These are phyloP conservation scores for Saturnispora silvae DNA, from an alignment of 805 yeast genomes.

Conservation along the genomic window DNA sequence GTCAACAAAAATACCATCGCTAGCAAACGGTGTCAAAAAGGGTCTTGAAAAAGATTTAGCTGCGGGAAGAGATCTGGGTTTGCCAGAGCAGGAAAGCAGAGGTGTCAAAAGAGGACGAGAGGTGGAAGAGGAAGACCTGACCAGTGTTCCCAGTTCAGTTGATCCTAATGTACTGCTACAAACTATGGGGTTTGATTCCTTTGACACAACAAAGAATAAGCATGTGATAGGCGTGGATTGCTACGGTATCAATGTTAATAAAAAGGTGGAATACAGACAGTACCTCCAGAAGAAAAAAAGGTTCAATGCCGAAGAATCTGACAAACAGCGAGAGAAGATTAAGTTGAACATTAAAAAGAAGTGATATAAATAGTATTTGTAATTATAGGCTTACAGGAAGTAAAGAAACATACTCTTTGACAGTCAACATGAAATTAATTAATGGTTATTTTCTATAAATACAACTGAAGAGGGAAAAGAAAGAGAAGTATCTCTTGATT, in stretches of 20 bases:
- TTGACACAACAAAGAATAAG: conserved; percentile 46
- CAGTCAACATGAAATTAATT: no score
- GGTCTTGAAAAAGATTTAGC: no score
- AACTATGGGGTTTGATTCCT: conserved; percentile 50
- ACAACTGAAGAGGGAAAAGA: background rate
- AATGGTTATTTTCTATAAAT: no score
- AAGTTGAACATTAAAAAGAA: background rate
- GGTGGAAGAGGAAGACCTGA: conserved; percentile 16
- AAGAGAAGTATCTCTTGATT: background rate
- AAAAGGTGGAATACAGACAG: conserved; percentile 41
- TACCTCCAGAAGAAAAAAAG: conserved; percentile 51
- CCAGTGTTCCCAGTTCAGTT: conserved; percentile 2
- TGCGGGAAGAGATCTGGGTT: no score
- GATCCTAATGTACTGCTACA: conserved; percentile 26
- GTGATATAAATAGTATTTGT: no score
- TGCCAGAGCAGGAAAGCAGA: no score
- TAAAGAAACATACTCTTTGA: no score
- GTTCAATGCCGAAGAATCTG: conserved; percentile 44
- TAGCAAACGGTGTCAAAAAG: no score
- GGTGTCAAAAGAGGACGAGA: background rate
- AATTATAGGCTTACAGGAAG: no score
- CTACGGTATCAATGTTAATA: conserved; percentile 30
- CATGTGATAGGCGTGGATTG: conserved; percentile 41
- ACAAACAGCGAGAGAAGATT: conserved; percentile 8
- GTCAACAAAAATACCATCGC: no score